Conservation (phyloP, 2,329 filamentous ascomycete genomes). For the Hypoxylon rubiginosum region DNA sequence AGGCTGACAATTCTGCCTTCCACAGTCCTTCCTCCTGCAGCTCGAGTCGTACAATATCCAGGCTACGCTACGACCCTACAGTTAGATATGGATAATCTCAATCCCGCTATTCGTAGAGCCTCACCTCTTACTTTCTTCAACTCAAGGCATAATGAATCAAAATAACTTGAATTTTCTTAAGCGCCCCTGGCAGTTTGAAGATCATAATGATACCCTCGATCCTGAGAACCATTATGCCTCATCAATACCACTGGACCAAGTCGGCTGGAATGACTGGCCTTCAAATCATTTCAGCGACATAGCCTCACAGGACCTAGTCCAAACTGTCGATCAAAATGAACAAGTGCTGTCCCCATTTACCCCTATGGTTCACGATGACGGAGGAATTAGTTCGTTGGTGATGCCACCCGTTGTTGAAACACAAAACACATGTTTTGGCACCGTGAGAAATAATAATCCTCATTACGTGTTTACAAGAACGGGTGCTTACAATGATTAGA, state of each 20-base stretch:
- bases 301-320: neutral
- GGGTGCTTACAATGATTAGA: neutral
- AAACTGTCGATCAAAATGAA: neutral
- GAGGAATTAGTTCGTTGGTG: neutral
- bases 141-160: constrained; percentile 1
- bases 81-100: neutral
- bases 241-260: neutral
- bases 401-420: neutral
- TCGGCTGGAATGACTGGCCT: constrained; percentile 2
- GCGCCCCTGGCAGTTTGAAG: constrained; percentile 3
- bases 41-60: neutral
- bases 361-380: neutral
- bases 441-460: neutral
- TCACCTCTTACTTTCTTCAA: neutral
- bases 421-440: constrained; percentile 5
- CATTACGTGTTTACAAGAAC: neutral
- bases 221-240: neutral
- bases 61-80: neutral
- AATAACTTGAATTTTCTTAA: neutral
- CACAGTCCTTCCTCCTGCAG: neutral
- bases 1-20: neutral
- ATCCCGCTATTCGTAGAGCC: neutral
- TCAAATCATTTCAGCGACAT: neutral
- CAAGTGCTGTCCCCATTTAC: neutral
- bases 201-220: neutral